A percentile compares a stretch with the other conserved stretches of the same genome.
These are phyloP conservation scores for Lenzites betulinus DNA, from an alignment of 768 basidiomycete species.

Conservation along the genomic window DNA sequence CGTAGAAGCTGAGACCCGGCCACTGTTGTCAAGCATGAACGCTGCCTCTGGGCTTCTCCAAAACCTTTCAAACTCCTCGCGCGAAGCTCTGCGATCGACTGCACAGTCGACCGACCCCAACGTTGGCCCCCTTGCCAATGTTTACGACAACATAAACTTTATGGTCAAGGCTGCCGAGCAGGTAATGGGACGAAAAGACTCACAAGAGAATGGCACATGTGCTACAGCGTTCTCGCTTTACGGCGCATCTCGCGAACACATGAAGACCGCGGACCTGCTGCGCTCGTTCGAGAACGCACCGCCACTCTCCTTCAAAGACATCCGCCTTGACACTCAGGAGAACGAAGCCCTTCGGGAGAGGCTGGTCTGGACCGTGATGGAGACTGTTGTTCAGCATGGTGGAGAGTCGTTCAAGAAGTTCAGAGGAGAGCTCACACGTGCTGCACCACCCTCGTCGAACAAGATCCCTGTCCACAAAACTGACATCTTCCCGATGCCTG, in stretches of 20 bases:
- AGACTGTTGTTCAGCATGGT: conserved; percentile 31
- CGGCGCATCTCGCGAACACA: conserved; percentile 25
- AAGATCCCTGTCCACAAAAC: conserved; percentile 36
- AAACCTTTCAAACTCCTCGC: conserved; percentile 6
- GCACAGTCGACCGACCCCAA: neutral
- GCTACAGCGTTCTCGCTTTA: conserved; percentile 34
- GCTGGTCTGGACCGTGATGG: conserved; percentile 21
- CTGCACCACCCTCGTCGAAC: neutral
- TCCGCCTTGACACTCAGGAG: conserved; percentile 28
- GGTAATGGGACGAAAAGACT: conserved; percentile 35
- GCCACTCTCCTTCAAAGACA: conserved; percentile 30
- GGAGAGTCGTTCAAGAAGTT: conserved; percentile 1
- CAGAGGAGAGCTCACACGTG: neutral
- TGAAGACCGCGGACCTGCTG: conserved; percentile 25
- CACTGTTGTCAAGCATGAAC: neutral
- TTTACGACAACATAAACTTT: conserved; percentile 45
- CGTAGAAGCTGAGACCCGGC: neutral
- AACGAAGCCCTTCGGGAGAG: conserved; percentile 6
- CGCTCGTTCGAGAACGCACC: conserved; percentile 26
- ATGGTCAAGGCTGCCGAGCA: conserved; percentile 33
- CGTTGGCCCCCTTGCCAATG: too few relatives aligned
- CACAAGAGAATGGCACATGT: conserved; percentile 41
- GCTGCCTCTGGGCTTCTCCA: neutral
- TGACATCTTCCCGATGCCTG: conserved; percentile 30
- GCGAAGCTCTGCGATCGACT: neutral